Conservation (phyloP, 2,329 filamentous ascomycete species). For the Penicillium sp. region DNA sequence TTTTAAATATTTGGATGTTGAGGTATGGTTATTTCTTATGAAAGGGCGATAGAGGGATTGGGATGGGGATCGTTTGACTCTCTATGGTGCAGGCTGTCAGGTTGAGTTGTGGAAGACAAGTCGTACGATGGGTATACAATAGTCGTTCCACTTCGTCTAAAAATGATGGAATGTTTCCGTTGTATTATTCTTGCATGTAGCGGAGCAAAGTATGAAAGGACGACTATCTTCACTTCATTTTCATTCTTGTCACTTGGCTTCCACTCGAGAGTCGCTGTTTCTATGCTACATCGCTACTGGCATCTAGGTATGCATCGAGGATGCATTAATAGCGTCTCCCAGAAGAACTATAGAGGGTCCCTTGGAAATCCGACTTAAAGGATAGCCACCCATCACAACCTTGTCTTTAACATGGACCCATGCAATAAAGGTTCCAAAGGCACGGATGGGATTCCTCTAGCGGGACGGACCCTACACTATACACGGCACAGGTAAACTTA, state of each 20-base stretch:
- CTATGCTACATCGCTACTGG: conserved; percentile 7
- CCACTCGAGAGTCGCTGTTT: background rate
- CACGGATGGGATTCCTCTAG: background rate
- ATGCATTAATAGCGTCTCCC: background rate
- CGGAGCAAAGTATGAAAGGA: no score
- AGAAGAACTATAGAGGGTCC: background rate
- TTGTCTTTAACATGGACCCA: background rate
- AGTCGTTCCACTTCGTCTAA: no score
- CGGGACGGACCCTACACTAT: background rate
- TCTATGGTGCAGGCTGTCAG: no score
- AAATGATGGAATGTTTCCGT: no score
- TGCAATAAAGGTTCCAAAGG: background rate
- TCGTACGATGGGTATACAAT: no score
- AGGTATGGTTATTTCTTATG: background rate
- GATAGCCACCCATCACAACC: background rate
- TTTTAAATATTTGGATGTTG: background rate
- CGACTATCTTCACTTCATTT: background rate
- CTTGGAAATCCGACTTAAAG: background rate
- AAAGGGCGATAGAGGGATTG: background rate
- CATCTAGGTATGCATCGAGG: background rate
- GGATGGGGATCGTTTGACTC: no score
- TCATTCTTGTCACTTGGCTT: background rate
- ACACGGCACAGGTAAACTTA: no score
- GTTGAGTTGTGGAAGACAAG: no score
- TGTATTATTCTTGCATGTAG: no score